phyloP scores from a whole-genome alignment of 2,329 filamentous ascomycete species.

The Metarhizium sp. region DNA sequence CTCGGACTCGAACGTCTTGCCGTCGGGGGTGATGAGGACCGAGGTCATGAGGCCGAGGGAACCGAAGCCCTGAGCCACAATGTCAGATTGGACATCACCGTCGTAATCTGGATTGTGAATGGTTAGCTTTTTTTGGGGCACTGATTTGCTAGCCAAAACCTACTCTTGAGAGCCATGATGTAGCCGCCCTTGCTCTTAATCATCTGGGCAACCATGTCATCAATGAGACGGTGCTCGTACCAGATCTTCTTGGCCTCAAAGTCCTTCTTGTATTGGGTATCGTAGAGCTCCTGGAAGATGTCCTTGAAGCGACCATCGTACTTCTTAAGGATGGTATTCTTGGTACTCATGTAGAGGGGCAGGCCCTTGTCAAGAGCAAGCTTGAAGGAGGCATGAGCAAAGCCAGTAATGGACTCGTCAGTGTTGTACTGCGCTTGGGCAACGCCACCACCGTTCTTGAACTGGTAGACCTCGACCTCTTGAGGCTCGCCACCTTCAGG shows the following conservation, averaged over 20 bases:
- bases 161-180: conserved; percentile 97
- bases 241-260: conserved; percentile 92
- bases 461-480: conserved; percentile 84
- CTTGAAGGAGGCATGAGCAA: conserved; percentile 96
- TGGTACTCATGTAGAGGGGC: conserved; percentile 99
- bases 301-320: conserved; percentile 99
- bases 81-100: conserved; percentile 96
- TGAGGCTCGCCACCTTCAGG: conserved; percentile 74
- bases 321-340: conserved; percentile 99
- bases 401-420: conserved; percentile 86
- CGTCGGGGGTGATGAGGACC: conserved; percentile 90
- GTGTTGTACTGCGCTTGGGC: conserved; percentile 98
- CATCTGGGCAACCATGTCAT: conserved; percentile 99
- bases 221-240: conserved; percentile 98
- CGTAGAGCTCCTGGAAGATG: conserved; percentile 96
- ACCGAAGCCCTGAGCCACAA: conserved; percentile 96
- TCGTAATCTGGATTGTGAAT: conserved; percentile 68
- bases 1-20: conserved; percentile 95
- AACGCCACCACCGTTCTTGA: conserved; percentile 76
- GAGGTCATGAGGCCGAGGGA: conserved; percentile 98
- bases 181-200: conserved; percentile 96
- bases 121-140: not conserved
- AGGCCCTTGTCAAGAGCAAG: conserved; percentile 77
- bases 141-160: conserved; percentile 22
- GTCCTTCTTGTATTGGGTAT: conserved; percentile 72